Evolutionary conservation across 768 basidiomycete genomes (phyloP).

Genomic region (Epithele typhae): DNA sequence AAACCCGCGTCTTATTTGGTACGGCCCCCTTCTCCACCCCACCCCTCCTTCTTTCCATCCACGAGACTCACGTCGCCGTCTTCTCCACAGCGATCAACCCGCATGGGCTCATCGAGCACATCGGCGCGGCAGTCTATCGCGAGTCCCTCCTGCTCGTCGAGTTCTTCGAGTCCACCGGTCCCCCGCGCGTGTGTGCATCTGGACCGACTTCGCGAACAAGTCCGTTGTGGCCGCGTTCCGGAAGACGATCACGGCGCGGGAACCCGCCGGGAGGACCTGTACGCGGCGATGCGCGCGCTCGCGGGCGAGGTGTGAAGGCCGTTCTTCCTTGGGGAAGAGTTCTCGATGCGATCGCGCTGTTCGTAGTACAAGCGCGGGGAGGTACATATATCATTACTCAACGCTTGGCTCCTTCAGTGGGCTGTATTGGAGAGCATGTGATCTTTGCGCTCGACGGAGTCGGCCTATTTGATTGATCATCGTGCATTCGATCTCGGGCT

Average conservation of each 20-base stretch:
- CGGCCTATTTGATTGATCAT: too few species aligned
- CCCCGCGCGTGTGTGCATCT: constrained; percentile 42
- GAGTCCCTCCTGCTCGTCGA: constrained; percentile 63
- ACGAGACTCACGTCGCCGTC: constrained; percentile 13
- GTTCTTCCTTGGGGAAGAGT: constrained; percentile 53
- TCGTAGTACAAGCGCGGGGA: constrained; percentile 43
- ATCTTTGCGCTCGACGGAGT: too few species aligned
- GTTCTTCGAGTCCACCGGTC: constrained; percentile 62
- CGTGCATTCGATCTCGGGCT: too few species aligned
- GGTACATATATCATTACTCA: too few species aligned
- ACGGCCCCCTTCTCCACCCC: too few species aligned
- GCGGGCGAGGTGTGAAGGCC: constrained; percentile 44
- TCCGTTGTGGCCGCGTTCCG: constrained; percentile 46
- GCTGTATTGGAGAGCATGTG: too few species aligned
- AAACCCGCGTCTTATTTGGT: constrained; percentile 58
- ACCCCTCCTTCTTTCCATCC: neutral
- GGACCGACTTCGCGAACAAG: constrained; percentile 55
- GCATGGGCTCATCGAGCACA: constrained; percentile 60
- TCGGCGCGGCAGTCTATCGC: constrained; percentile 51
- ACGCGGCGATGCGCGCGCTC: constrained; percentile 33
- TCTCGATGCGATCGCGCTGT: constrained; percentile 53
- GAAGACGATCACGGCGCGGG: constrained; percentile 24
- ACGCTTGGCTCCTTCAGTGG: too few species aligned
- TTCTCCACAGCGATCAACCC: constrained; percentile 60
- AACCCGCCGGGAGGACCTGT: constrained; percentile 34